Base-by-base conservation (phyloP, 768 basidiomycete genomes). In the Gloeopeniophorella convolvens region DNA sequence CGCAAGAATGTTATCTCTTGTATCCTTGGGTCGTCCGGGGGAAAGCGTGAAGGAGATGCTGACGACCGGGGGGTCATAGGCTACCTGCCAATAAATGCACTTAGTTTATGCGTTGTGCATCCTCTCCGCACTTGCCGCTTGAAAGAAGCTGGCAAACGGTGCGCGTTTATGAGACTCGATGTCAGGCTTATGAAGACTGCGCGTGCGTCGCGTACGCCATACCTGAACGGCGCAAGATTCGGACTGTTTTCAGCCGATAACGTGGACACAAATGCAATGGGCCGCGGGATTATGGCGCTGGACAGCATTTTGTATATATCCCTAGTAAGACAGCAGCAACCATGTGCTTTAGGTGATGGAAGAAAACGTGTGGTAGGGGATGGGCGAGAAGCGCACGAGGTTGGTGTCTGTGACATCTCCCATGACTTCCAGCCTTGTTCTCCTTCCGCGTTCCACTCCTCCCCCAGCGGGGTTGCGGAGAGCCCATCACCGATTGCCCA, bases 181-280 rank as follows among this genome's bases (percentile, higher is more conserved):
- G 53, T 69, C 15, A 59, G 64, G 31, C 26, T 48, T 48, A 27
- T 31, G 32, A 33, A 30, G 5, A 35, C 23, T 27, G 16, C 16
- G 10, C 20, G 21, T 35, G 37, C 34, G 24, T 20, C 37, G 45
- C 35, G 27, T 3, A 35, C 16, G 26, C 45, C 36, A 54, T 61
- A 80, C 75, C 83, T 85, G 66, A 83, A 82, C 1, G 81, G 78
- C 4, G 83, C 80, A 39, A 87, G 73, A 65, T 85, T 87, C 16
- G 71, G 71, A 4, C 68, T 59, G 2, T 77, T 80, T 47, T 72
- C 64, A 4, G 59, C 50, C n/a, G 77, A 76, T 33, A 80, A 50
- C 7, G 82, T 74, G 11, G 82, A 83, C 31, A 85, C 75, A 53
- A 86, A 75, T 1, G 80, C 84, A 43, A 86, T 76, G 11, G 84